Base-by-base conservation (phyloP, 1,284 basidiomycete genomes). In the Apiotrichum mycotoxinovorans region DNA sequence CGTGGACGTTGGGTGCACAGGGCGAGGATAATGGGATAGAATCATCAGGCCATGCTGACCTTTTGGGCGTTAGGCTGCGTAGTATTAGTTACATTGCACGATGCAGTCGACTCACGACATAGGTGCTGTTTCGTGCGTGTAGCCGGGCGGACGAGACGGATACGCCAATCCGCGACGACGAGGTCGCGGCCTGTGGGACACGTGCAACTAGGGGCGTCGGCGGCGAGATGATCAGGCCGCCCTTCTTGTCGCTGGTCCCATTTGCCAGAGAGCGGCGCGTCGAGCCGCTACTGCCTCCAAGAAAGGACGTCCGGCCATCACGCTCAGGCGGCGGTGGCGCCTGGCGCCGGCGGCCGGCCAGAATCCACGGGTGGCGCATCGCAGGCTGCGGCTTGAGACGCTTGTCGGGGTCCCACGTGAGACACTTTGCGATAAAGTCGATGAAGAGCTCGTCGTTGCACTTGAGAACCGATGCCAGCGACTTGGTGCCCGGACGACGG, bases 331-430 rank as follows among this genome's bases (percentile, higher is more conserved):
- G 60, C 15, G 53, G 47, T 0, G 68, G 60, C 2, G 60, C 52
- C 35, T 62, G 56, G 14, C 84, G 81, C 38, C 87, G 83, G n/a
- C 74, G 69, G 34, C 72, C 69, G 27, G 84, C 83, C 23, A 86
- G 81, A 58, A 94, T 82, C 79, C 92, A 96, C 12, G 89, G 88
- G 78, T 95, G 92, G n/a, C 90, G 85, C 79, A 94, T 79, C 1
- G 96, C 95, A 17, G 88, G 84, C 66, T 94, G 90, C 2, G 95
- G 95, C 76, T 97, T 98, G 71, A 99, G 83, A 40, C 96, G 84
- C 57, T 91, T 84, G 70, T 98, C 95, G 1, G 96, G 96, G 78
- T 99, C 96, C 96, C 95, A 99, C 17, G 90, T 84, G 25, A 99
- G 82, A 77, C 96, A 99, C 74, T 95, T 97, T 3, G 89, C 82